Base-by-base conservation (phyloP, 2,329 filamentous ascomycete species). In the Byssoonygena ceratinophila region DNA sequence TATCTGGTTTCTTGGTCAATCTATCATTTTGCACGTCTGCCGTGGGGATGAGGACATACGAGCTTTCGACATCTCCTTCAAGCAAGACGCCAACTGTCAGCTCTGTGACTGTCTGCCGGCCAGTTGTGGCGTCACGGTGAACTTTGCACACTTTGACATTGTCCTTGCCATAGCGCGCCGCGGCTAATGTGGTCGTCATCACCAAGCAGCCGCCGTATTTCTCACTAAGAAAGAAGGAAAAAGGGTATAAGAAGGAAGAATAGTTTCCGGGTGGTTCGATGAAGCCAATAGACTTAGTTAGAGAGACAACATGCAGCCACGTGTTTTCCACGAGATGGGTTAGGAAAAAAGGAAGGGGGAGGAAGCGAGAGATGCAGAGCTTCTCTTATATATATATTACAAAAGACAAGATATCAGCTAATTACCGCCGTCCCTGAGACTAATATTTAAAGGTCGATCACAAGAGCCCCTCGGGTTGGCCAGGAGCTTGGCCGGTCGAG, bases 141-240 rank as follows among this genome's bases (percentile, higher is more conserved):
- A 96, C 89, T 73, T 98, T 98, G 81, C 85, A 94, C 63, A 98
- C 82, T 65, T 92, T 90, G 78, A 98, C 85, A 75, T 98, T 97
- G 80, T 97, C 92, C 81, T 98, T 75, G 60, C 73, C 73, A 61
- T 76, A 76, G 54, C 71, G 71, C 54, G 72, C 71, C 58, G 71
- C 68, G 53, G 69, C 63, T 47, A 76, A 60, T 57, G 64, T 52
- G 9, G 54, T 51, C 20, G 48, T 36, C 57, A 58, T 59, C 18
- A 32, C 39, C 41, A n/a, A 29, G 14, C 16, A 44, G 27, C 18
- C 9, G 7, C 2, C 3, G 12, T 27, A 39, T 12, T 14, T 37
- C n/a, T n/a, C n/a, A n/a, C 18, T 20, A 32, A 25, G 14, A 29
- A 9, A 34, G 5, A 9, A 34, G 3, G 6, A 9, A 14, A 34